Base-by-base conservation (phyloP, 2,329 filamentous ascomycete species). In the Claviceps monticola region DNA sequence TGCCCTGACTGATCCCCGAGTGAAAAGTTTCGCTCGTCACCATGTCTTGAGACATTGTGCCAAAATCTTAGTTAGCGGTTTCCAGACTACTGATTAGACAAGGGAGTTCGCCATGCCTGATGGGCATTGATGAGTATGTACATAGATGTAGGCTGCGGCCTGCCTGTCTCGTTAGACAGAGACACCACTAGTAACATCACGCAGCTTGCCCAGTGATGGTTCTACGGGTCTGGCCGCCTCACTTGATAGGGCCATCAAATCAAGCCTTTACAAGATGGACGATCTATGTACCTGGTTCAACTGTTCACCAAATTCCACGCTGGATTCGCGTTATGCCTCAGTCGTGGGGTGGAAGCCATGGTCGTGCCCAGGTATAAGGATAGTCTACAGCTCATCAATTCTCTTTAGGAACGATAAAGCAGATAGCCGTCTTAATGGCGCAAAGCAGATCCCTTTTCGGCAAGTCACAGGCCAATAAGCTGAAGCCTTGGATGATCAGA, bases 11-110 rank as follows among this genome's bases (percentile, higher is more conserved):
- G 26, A 29, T 29, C 9, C 26, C 26, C 42, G 45, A 41, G 45
- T 53, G 49, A 49, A 49, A 53, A 53, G 50, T 53, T 53, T 46
- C 46, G 36, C 48, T 51, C 14, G 38, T 49, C 21, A 38, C 49
- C 44, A 23, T 53, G 52, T 51, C 36, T 45, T 46, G 45, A 51
- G 45, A 51, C 50, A 51, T 42, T 48, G 42, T 42, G 37, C 36
- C n/a, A 21, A 26, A 46, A 17, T 14, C 11, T 45, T 26, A 29
- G 26, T 29, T 29, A 38, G 41, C 34, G 29, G 29, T 29, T 19
- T 41, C 23, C 16, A 16, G 39, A 43, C 26, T 43, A 13, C 23
- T 16, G 34, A n/a, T 23, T 49, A 17, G 42, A 45, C 41, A 7
- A 38, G 26, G 42, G 38, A 19, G 11, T 21, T 38, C 34, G 29